Percentiles rank a stretch among this genome's conserved stretches.
phyloP scores from a whole-genome alignment of 2,329 filamentous ascomycete species.

The Parastagonospora nodorum region DNA sequence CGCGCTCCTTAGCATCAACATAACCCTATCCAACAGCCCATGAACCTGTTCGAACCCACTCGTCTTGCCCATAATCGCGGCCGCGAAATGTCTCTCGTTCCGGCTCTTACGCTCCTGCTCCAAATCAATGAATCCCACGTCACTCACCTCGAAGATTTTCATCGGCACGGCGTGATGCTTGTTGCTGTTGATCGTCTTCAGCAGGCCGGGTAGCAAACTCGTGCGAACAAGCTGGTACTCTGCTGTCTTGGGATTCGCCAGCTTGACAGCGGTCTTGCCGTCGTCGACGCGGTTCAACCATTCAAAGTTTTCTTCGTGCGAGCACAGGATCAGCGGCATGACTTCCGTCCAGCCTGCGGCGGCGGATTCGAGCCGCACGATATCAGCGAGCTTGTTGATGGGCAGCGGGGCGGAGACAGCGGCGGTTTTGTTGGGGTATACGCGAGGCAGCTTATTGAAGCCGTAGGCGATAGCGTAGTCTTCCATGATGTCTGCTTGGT shows the following conservation, averaged over 20 bases:
- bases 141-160: conserved; percentile 89
- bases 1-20: conserved; percentile 85
- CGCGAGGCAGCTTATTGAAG: conserved; percentile 91
- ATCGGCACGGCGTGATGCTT: conserved; percentile 86
- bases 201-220: conserved; percentile 79
- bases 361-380: conserved; percentile 84
- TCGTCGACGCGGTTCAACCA: conserved; percentile 93
- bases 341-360: conserved; percentile 97
- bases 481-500: conserved; percentile 98
- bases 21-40: conserved; percentile 86
- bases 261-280: conserved; percentile 77
- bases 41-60: conserved; percentile 96
- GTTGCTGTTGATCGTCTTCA: conserved; percentile 95
- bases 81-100: conserved; percentile 96
- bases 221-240: conserved; percentile 95
- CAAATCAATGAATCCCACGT: conserved; percentile 89
- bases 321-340: conserved; percentile 94
- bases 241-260: conserved; percentile 89
- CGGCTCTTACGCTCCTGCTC: conserved; percentile 78
- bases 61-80: conserved; percentile 91
- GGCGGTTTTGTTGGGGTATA: conserved; percentile 82
- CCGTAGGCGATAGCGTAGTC: conserved; percentile 96
- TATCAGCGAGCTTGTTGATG: conserved; percentile 94
- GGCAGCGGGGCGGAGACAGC: conserved; percentile 84
- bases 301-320: conserved; percentile 96